Base-by-base conservation (phyloP, 2,329 filamentous ascomycete genomes). In the Venturia aucupariae region DNA sequence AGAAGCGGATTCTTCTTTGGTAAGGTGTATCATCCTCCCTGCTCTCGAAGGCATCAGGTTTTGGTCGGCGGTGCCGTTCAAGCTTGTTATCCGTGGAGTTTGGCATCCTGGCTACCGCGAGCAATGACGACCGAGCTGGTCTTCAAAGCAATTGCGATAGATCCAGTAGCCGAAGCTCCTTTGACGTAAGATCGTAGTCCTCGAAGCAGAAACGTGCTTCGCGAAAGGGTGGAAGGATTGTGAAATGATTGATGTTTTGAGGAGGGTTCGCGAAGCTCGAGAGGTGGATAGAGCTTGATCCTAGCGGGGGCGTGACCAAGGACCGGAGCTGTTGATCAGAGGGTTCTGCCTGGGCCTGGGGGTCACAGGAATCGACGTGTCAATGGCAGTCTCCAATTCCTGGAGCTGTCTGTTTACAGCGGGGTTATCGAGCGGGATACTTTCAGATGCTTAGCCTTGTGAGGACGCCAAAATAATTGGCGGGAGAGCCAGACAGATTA, bases 121-220 rank as follows among this genome's bases (percentile, higher is more conserved):
- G 75, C 75, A 75, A 72, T 79, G 77, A 75, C 82, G 80, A 79
- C 81, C 67, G 63, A 66, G 60, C 77, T 78, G 76, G 81, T 83
- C 82, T 79, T 84, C 82, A 84, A 82, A 80, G 81, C 81, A 78
- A 79, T 84, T 80, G 82, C 81, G 79, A 81, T 57, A 57, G 51
- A 57, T 57, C 51, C 51, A 57, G 51, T 57, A 57, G 51, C 51
- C 51, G 51, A 57, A 57, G 51, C 51, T 57, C 51, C 51, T 57
- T 35, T 35, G 30, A 57, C 15, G 27, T 57, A 13, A 35, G 10
- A 10, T 57, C 35, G 51, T 57, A 57, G 51, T 57, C 51, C 51
- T 32, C 51, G 51, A 57, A 57, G 51, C 51, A 57, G 15, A 35
- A 4, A 35, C 11, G 30, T n/a, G 51, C 51, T 57, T 35, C 51